Evolutionary conservation across 139 green algal genomes (phyloP), one percentile per base, ranked within the genome.

Genomic region (Choricystis sp.): DNA sequence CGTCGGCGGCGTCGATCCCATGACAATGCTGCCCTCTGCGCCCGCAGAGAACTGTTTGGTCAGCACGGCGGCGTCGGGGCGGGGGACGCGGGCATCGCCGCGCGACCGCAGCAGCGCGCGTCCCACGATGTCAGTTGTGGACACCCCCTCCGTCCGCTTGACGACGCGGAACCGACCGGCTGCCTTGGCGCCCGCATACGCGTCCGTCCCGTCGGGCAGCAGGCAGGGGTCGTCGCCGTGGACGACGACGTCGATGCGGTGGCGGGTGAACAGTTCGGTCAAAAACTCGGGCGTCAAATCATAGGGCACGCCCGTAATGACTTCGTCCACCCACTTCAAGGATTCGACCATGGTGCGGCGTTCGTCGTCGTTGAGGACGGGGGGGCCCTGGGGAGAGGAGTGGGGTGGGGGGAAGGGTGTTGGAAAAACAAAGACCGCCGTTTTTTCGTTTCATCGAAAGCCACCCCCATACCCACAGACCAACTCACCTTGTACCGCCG

Each of bases 211-310:
- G 65, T 99, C 94, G 19, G 94, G 93, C 64, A 98, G 77, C 48
- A 97, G 63, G 80, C 94, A 99, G 60, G 94, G 94, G 76, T 99
- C 94, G 75, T 99, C 94, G 1, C 94, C 94, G 71, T 99, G 94
- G 23, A 99, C 82, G 67, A 99, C 89, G 77, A 95, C 96, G 77
- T 99, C 94, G 56, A 99, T 96, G n/a, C 73, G 64, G 72, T 91
- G 82, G 77, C 96, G 92, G 23, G 69, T 84, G 72, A 97, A 96
- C 24, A 98, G 80, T 69, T 91, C 76, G 19, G 89, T 59, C 30
- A 96, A 80, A 69, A 99, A 98, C 63, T 92, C 83, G 14, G 88
- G 82, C 21, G 71, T 89, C 56, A 99, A 74, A 71, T 95, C 90
- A 68, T 98, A 98, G 3, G 93, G 93, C 52, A 95, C 94, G 29